A percentile compares a stretch with the other conserved stretches of the same genome.
Conservation (phyloP, 306 rosid species). For the Medicago ruthenica region DNA sequence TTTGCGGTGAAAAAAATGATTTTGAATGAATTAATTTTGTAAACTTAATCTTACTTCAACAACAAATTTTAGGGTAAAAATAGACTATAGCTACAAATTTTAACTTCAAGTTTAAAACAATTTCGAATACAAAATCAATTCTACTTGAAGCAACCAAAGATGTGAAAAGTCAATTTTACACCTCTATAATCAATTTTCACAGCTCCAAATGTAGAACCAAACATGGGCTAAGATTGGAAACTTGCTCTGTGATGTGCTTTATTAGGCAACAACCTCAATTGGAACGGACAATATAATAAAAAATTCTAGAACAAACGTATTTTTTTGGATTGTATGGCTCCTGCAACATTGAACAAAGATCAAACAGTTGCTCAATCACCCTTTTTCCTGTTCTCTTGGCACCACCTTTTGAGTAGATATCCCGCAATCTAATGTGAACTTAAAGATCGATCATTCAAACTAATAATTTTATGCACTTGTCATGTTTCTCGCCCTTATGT, state of each 20-base stretch:
- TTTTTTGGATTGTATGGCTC: neutral
- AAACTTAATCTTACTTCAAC: no score
- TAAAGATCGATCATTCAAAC: neutral
- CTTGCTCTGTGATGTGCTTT: neutral
- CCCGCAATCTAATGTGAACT: neutral
- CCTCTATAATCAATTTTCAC: no score
- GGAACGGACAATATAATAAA: slow-evolving; percentile 1
- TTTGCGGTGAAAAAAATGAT: no score
- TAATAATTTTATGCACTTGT: neutral
- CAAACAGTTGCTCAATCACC: neutral
- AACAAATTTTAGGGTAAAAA: no score
- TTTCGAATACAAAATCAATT: no score
- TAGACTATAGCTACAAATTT: no score
- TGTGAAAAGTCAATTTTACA: no score
- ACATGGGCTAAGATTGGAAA: neutral
- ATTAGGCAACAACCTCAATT: neutral
- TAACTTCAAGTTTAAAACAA: no score
- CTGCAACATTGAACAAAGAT: slow-evolving; percentile 10
- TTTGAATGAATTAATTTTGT: no score
- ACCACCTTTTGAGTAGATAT: neutral
- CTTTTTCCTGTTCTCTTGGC: neutral
- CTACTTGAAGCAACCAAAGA: no score
- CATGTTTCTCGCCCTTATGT: neutral
- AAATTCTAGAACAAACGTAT: neutral
- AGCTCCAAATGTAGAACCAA: no score